Percentiles rank a stretch among this genome's conserved stretches.
phyloP scores from a whole-genome alignment of 768 basidiomycete genomes.

The Pleurotus giganteus region DNA sequence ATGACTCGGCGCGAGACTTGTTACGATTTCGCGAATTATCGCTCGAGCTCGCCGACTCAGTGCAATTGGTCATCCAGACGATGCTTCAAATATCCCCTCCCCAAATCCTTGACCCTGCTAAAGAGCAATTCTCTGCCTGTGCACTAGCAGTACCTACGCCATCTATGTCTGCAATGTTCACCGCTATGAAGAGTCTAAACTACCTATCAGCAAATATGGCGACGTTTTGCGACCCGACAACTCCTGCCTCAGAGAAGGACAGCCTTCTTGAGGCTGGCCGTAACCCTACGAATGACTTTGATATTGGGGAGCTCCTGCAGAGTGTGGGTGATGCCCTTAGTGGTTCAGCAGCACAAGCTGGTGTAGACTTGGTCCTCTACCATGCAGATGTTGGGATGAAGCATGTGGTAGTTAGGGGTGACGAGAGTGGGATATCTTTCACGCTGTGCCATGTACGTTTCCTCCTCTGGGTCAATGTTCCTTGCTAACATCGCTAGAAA shows the following conservation, averaged over 20 bases:
- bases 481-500: slow-evolving; percentile 27
- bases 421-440: slow-evolving; percentile 82
- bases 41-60: slow-evolving; percentile 84
- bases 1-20: slow-evolving; percentile 24
- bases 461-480: slow-evolving; percentile 14
- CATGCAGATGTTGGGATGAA: slow-evolving; percentile 88
- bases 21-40: slow-evolving; percentile 67
- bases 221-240: slow-evolving; percentile 38
- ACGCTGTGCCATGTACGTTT: slow-evolving; percentile 78
- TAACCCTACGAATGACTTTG: slow-evolving; percentile 63
- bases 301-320: slow-evolving; percentile 89
- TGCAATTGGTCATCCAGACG: slow-evolving; percentile 89
- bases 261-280: slow-evolving; percentile 10
- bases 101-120: slow-evolving; percentile 88
- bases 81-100: slow-evolving; percentile 87
- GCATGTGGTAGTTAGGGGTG: slow-evolving; percentile 81
- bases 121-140: slow-evolving; percentile 91
- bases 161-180: slow-evolving; percentile 85
- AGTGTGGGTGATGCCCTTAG: slow-evolving; percentile 85
- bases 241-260: not conserved
- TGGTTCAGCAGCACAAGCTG: slow-evolving; percentile 76
- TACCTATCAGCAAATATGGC: slow-evolving; percentile 88
- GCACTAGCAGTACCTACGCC: slow-evolving; percentile 84
- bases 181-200: slow-evolving; percentile 91
- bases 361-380: slow-evolving; percentile 89